phyloP scores from a whole-genome alignment of 2,329 filamentous ascomycete genomes.

The Hirsutella minnesotensis region DNA sequence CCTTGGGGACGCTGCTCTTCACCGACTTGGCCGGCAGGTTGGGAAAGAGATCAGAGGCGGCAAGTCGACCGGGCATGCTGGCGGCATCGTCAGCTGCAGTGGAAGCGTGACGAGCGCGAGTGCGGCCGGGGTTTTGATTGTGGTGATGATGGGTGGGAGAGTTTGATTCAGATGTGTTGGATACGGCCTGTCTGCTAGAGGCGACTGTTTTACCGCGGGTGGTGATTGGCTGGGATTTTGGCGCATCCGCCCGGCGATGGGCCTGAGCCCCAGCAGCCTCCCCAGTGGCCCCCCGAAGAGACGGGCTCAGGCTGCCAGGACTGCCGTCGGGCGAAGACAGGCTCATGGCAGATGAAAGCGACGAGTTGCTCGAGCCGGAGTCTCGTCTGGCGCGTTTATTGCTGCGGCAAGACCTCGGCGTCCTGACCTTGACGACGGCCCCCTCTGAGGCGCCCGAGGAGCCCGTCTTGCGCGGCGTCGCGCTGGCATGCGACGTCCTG shows the following conservation, averaged over 20 bases:
- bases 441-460: not conserved
- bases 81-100: constrained; percentile 19
- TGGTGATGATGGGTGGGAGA: constrained; percentile 12
- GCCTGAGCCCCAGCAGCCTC: constrained; percentile 13
- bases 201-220: constrained; percentile 17
- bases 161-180: constrained; percentile 24
- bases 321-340: constrained; percentile 24
- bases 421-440: constrained; percentile 16
- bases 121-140: constrained; percentile 1
- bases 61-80: constrained; percentile 29
- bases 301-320: constrained; percentile 12
- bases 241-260: constrained; percentile 17
- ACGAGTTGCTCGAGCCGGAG: constrained; percentile 29
- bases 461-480: constrained; percentile 6
- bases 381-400: constrained; percentile 20
- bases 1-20: constrained; percentile 15
- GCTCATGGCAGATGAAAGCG: constrained; percentile 27
- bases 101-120: constrained; percentile 7
- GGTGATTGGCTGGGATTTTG: constrained; percentile 28
- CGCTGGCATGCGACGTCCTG: constrained; percentile 17
- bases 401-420: constrained; percentile 15
- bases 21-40: constrained; percentile 16
- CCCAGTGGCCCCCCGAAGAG: constrained; percentile 12
- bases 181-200: constrained; percentile 22
- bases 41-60: constrained; percentile 19